Conservation (phyloP, 2,329 filamentous ascomycete species). For the Diaporthe sp. region DNA sequence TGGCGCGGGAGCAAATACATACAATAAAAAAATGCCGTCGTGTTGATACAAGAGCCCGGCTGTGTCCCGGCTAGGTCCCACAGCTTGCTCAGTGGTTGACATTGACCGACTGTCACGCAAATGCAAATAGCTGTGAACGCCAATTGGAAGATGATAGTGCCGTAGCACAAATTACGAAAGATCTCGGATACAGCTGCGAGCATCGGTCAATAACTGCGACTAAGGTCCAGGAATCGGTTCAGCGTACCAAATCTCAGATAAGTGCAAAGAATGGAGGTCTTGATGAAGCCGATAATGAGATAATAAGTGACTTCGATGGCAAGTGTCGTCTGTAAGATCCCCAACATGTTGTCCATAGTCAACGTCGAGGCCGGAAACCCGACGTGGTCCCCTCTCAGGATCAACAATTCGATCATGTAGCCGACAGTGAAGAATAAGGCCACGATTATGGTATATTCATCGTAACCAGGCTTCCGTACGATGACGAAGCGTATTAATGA, state of each 20-base stretch:
- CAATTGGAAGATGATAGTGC: slow-evolving; percentile 53
- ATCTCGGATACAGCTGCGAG: slow-evolving; percentile 40
- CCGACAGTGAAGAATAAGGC: slow-evolving; percentile 42
- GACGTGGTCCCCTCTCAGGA: slow-evolving; percentile 37
- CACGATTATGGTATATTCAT: slow-evolving; percentile 43
- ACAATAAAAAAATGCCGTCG: slow-evolving; percentile 55
- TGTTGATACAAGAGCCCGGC: slow-evolving; percentile 54
- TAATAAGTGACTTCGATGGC: slow-evolving; percentile 58
- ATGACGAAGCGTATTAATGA: slow-evolving; percentile 42
- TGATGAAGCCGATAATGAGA: slow-evolving; percentile 53
- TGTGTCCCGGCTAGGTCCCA: slow-evolving; percentile 53
- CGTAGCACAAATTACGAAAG: slow-evolving; percentile 49
- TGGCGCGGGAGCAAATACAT: not conserved
- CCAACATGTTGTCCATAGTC: slow-evolving; percentile 40
- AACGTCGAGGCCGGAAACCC: slow-evolving; percentile 41
- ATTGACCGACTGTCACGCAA: slow-evolving; percentile 55
- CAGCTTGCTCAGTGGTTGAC: slow-evolving; percentile 54
- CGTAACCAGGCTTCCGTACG: slow-evolving; percentile 41
- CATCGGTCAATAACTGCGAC: not conserved
- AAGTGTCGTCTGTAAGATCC: slow-evolving; percentile 45
- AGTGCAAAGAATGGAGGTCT: slow-evolving; percentile 59
- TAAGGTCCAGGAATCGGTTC: not conserved
- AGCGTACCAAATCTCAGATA: slow-evolving; percentile 58
- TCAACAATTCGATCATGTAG: slow-evolving; percentile 42
- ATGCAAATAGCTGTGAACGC: slow-evolving; percentile 56